Evolutionary conservation across 1,139 yeast species (phyloP).

Genomic region (Kurtzmaniella quercitrusa): DNA sequence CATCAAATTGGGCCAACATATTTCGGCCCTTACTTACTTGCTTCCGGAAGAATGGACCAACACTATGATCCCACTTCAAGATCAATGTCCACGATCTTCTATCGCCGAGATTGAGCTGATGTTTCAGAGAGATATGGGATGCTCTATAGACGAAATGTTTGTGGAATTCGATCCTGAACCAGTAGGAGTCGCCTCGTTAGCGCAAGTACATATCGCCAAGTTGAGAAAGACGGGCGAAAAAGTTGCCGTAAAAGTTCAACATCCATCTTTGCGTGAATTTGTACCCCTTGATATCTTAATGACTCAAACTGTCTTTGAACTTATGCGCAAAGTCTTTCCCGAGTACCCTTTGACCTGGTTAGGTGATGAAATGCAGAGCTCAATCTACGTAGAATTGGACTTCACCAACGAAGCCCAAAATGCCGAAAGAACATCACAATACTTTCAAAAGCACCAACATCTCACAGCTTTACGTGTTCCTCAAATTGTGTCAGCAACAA

Average conservation of each 20-base stretch:
- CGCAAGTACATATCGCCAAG: conserved; percentile 87
- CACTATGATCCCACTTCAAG: conserved; percentile 91
- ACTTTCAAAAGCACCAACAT: conserved; percentile 53
- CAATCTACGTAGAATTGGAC: conserved; percentile 85
- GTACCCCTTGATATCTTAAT: conserved; percentile 85
- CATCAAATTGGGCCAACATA: conserved; percentile 92
- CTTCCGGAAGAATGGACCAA: conserved; percentile 93
- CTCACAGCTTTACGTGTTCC: conserved; percentile 83
- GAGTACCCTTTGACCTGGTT: conserved; percentile 93
- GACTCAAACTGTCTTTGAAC: conserved; percentile 70
- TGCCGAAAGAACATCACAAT: conserved; percentile 62
- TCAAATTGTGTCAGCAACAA: conserved; percentile 57
- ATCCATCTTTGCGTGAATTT: conserved; percentile 81
- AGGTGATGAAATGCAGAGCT: conserved; percentile 82
- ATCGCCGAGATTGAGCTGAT: conserved; percentile 62
- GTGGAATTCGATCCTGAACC: conserved; percentile 67
- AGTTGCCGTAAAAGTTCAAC: conserved; percentile 95
- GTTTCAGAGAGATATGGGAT: conserved; percentile 65
- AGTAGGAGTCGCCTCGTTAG: conserved; percentile 92
- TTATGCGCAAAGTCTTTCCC: conserved; percentile 80
- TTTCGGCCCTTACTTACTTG: conserved; percentile 86
- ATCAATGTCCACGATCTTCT: conserved; percentile 81
- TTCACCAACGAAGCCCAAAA: conserved; percentile 84
- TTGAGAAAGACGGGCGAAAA: conserved; percentile 57
- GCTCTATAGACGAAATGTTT: conserved; percentile 62